Evolutionary conservation across 2,329 filamentous ascomycete genomes (phyloP).

Genomic region (Penicillium sp.): DNA sequence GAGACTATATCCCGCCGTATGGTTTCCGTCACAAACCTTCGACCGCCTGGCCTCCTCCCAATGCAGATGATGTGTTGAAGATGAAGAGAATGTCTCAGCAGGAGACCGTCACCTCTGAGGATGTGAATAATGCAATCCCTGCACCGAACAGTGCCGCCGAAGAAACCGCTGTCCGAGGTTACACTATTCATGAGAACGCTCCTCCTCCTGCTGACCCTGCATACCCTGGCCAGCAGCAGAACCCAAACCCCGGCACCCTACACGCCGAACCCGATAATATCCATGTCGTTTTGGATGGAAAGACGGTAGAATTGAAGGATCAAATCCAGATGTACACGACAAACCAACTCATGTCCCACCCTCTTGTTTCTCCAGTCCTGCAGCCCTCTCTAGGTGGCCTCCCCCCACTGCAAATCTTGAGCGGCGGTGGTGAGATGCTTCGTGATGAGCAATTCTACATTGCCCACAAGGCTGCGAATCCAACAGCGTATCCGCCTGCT

Average conservation of each 20-base stretch:
- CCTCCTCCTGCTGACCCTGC: constrained; percentile 12
- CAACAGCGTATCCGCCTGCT: constrained; percentile 70
- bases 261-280: constrained; percentile 46
- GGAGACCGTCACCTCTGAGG: constrained; percentile 31
- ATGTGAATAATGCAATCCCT: constrained; percentile 21
- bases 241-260: constrained; percentile 16
- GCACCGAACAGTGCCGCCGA: constrained; percentile 24
- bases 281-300: constrained; percentile 70
- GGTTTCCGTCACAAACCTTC: constrained; percentile 93
- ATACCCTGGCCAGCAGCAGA: constrained; percentile 26
- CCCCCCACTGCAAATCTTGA: constrained; percentile 81
- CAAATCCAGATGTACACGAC: constrained; percentile 89
- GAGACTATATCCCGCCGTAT: constrained; percentile 85
- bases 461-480: constrained; percentile 91
- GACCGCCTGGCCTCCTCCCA: constrained; percentile 87
- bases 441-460: constrained; percentile 94
- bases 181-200: constrained; percentile 26
- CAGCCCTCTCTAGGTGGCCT: constrained; percentile 88
- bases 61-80: constrained; percentile 67
- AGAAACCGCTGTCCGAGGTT: constrained; percentile 35
- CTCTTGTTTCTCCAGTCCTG: constrained; percentile 83
- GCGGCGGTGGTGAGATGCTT: constrained; percentile 84
- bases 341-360: constrained; percentile 82
- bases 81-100: constrained; percentile 52
- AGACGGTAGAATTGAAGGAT: constrained; percentile 74